Evolutionary conservation across 1,284 basidiomycete species (phyloP).

Genomic region (Trametes sp.): DNA sequence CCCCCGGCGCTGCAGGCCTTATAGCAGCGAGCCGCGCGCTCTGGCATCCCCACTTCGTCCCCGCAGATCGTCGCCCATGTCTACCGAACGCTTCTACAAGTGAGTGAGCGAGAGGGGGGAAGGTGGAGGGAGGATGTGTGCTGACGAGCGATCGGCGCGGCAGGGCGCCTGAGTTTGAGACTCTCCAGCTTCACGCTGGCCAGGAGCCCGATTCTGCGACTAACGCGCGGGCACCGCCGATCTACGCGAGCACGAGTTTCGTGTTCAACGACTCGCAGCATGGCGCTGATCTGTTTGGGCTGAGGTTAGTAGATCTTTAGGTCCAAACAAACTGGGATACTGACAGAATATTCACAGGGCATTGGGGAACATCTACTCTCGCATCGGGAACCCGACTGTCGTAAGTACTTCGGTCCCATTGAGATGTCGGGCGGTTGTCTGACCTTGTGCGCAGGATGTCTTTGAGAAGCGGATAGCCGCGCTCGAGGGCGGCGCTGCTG

Average conservation of each 20-base stretch:
- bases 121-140: not conserved
- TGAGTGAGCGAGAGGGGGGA: constrained; percentile 14
- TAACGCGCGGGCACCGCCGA: constrained; percentile 84
- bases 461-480: constrained; percentile 89
- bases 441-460: constrained; percentile 60
- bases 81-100: constrained; percentile 36
- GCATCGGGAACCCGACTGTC: constrained; percentile 87
- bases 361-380: constrained; percentile 79
- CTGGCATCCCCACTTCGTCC: constrained; percentile 1
- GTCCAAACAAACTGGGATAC: not conserved
- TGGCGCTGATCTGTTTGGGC: constrained; percentile 83
- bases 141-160: not conserved
- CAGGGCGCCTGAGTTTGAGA: constrained; percentile 81
- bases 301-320: constrained; percentile 62
- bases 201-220: constrained; percentile 76
- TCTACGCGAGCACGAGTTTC: constrained; percentile 82
- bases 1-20: constrained; percentile 5
- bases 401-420: constrained; percentile 48
- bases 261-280: constrained; percentile 88
- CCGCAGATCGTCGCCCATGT: constrained; percentile 17
- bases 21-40: not conserved
- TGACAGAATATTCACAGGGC: constrained; percentile 46
- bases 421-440: not conserved
- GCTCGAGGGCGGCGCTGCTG: constrained; percentile 84
- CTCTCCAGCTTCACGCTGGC: constrained; percentile 85